Evolutionary conservation across 176 grass and related monocot species (phyloP).

Genomic region (Avena atlantica): DNA sequence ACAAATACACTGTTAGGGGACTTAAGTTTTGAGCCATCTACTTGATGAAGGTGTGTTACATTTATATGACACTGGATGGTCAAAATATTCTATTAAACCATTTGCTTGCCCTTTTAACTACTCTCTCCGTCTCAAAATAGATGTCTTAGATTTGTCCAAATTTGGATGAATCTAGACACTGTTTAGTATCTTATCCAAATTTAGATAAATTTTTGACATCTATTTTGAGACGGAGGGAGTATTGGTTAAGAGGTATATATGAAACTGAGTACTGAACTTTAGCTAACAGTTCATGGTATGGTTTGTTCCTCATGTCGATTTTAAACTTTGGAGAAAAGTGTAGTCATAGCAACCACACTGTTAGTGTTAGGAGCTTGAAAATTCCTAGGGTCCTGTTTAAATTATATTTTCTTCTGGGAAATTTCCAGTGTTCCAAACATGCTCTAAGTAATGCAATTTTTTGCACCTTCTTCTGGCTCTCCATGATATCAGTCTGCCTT

Average conservation of each 20-base stretch:
- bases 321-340: constrained; percentile 16
- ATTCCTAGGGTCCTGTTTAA: background rate
- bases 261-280: background rate
- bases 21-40: background rate
- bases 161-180: no score
- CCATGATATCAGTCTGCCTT: background rate
- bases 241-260: background rate
- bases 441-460: background rate
- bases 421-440: background rate
- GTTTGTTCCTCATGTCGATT: constrained; percentile 8
- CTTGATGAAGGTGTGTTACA: background rate
- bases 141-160: no score
- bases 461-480: background rate
- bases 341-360: background rate
- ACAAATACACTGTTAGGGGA: background rate
- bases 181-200: no score
- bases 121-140: no score
- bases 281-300: background rate
- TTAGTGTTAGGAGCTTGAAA: background rate
- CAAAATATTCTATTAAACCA: background rate
- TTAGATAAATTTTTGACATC: no score
- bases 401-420: background rate
- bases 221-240: no score
- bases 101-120: background rate
- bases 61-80: constrained; percentile 4